Evolutionary conservation across 1,139 yeast genomes (phyloP).

Genomic region (Pichia sp.): DNA sequence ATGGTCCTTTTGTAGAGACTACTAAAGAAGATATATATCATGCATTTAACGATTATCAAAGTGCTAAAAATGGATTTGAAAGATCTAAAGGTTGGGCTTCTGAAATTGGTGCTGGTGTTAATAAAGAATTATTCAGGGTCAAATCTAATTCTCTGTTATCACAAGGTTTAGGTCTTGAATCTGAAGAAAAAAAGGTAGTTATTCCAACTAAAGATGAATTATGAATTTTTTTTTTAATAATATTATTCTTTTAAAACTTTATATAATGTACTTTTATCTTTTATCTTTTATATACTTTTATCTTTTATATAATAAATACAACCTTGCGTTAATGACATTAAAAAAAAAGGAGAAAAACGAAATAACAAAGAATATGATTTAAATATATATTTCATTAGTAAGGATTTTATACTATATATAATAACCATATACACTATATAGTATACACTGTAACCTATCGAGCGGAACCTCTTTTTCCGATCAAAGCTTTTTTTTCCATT

Average conservation of each 20-base stretch:
- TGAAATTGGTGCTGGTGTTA: slow-evolving; percentile 56
- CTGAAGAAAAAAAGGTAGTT: slow-evolving; percentile 1
- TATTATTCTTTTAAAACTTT: not conserved
- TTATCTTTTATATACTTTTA: no score
- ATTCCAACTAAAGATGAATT: slow-evolving; percentile 10
- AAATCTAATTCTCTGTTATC: slow-evolving; percentile 17
- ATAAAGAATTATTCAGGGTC: slow-evolving; percentile 20
- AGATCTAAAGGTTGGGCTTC: slow-evolving; percentile 63
- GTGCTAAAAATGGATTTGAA: slow-evolving; percentile 68
- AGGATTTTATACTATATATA: no score
- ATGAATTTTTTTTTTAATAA: not conserved
- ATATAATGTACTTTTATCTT: not conserved
- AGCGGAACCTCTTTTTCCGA: no score
- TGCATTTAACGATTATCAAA: slow-evolving; percentile 67
- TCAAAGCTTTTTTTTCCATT: no score
- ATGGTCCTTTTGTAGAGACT: slow-evolving; percentile 85
- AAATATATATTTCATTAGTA: no score
- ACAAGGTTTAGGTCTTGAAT: slow-evolving; percentile 8
- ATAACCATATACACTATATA: no score
- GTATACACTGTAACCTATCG: no score
- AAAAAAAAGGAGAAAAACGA: no score
- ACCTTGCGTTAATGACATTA: no score
- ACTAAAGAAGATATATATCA: slow-evolving; percentile 54
- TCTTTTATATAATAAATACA: no score
- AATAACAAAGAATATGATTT: no score